These are phyloP conservation scores for Volvox reticuliferus DNA, from an alignment of 139 green algal genomes.

Conservation along the genomic window DNA sequence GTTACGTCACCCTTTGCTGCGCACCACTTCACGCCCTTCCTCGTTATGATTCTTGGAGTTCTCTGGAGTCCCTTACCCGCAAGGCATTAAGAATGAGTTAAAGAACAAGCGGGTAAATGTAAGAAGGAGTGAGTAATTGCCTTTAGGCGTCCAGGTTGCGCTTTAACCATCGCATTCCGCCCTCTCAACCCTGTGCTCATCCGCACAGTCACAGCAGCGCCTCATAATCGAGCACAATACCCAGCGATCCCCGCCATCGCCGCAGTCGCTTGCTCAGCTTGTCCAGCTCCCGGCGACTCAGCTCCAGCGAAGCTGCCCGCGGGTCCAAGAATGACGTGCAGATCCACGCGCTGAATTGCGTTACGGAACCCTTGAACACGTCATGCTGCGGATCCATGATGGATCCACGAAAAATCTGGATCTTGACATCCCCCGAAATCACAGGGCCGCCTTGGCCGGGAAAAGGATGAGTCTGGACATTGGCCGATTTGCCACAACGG, in stretches of 20 bases:
- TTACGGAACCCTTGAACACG: constrained; percentile 27
- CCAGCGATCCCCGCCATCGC: not conserved
- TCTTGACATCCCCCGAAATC: constrained; percentile 28
- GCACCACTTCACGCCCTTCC: too few relatives aligned
- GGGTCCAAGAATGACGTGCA: constrained; percentile 20
- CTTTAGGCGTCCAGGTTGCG: too few relatives aligned
- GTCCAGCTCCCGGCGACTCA: constrained; percentile 11
- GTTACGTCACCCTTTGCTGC: too few relatives aligned
- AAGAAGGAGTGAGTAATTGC: too few relatives aligned
- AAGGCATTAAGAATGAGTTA: too few relatives aligned
- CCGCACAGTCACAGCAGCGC: not conserved
- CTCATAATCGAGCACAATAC: constrained; percentile 13
- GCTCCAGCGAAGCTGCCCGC: not conserved
- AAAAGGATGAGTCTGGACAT: too few relatives aligned
- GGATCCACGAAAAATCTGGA: constrained; percentile 21
- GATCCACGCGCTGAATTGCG: constrained; percentile 21
- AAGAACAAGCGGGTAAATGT: too few relatives aligned
- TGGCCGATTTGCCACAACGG: too few relatives aligned
- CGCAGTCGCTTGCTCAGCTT: constrained; percentile 42
- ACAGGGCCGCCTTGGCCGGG: not conserved
- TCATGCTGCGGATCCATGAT: not conserved
- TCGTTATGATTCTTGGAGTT: too few relatives aligned
- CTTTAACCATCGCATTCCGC: too few relatives aligned
- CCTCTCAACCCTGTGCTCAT: too few relatives aligned
- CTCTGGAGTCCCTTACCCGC: too few relatives aligned